Base-by-base conservation (phyloP, 2,329 filamentous ascomycete species). In the Nigrograna mackinnonii region DNA sequence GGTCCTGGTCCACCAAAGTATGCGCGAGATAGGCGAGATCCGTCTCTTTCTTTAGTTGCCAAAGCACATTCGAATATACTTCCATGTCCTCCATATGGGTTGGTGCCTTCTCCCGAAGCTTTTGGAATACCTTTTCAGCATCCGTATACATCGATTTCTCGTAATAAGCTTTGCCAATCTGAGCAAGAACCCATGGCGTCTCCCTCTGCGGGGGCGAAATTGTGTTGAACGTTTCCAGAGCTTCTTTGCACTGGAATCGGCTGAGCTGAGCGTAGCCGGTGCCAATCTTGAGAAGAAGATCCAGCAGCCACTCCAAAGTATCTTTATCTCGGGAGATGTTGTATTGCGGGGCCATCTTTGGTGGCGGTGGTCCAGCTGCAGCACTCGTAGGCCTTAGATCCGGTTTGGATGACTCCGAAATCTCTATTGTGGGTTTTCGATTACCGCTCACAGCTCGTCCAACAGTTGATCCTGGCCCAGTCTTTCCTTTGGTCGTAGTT, bases 41-140 rank as follows among this genome's bases (percentile, higher is more conserved):
- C 0, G 91, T 88, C 62, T 96, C 92, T 50, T 88, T 86, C 69
- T 95, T 96, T 49, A 96, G 74, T 67, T 96, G 91, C 94, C 95
- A 99, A n/a, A 99, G 79, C n/a, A 95, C 86, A 1, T 94, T 99
- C 12, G 92, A 97, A 70, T 96, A 99, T 24, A 97, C 85, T 64
- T 99, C 94, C 91, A 97, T 96, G 61, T 96, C 91, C 62, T 95
- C 87, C 33, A 95, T 78, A 4, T 89, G 84, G 1, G 89, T 88
- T 1, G 92, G 92, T 11, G 89, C 85, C 54, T 94, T 78, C 22
- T 86, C 81, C 37, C 90, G 85, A 52, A 99, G 82, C 42, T 85
- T 84, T 44, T 84, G 79, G 67, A 96, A 99, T 58, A 85, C 87
- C 51, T 87, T 89, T 64, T 96, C 92, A 3, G 94, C 90, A 50